Evolutionary conservation across 768 basidiomycete species (phyloP).

Genomic region (Paxillus rubicundulus): DNA sequence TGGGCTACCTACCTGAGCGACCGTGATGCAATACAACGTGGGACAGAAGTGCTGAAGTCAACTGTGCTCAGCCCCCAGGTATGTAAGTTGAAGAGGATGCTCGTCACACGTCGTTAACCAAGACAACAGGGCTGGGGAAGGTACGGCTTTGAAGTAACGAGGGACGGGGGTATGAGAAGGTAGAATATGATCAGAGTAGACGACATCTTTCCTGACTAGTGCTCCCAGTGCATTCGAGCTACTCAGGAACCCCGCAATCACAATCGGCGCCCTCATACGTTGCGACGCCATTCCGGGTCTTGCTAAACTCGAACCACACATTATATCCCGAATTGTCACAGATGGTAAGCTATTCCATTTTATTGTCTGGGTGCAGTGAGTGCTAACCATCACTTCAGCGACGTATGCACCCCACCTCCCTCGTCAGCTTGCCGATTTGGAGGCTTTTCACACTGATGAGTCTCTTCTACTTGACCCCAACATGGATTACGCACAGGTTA

Average conservation of each 20-base stretch:
- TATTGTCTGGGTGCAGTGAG: background rate
- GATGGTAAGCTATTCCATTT: constrained; percentile 50
- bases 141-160: constrained; percentile 39
- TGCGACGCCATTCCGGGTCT: constrained; percentile 43
- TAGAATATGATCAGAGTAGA: constrained; percentile 7
- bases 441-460: constrained; percentile 74
- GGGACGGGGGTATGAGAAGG: constrained; percentile 48
- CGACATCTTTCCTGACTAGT: background rate
- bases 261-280: constrained; percentile 41
- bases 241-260: constrained; percentile 57
- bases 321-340: constrained; percentile 61
- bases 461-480: constrained; percentile 61
- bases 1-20: constrained; percentile 39
- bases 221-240: constrained; percentile 68
- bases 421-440: constrained; percentile 76
- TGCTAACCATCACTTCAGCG: constrained; percentile 37
- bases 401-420: constrained; percentile 59
- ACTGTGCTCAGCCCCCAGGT: constrained; percentile 43
- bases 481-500: constrained; percentile 65
- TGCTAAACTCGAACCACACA: constrained; percentile 42
- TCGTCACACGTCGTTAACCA: background rate
- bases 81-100: background rate
- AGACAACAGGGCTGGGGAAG: constrained; percentile 39
- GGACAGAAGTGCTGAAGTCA: constrained; percentile 34
- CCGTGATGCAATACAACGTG: constrained; percentile 34